These are phyloP conservation scores for Madurella mycetomatis DNA, from an alignment of 2,329 filamentous ascomycete genomes.

Conservation along the genomic window DNA sequence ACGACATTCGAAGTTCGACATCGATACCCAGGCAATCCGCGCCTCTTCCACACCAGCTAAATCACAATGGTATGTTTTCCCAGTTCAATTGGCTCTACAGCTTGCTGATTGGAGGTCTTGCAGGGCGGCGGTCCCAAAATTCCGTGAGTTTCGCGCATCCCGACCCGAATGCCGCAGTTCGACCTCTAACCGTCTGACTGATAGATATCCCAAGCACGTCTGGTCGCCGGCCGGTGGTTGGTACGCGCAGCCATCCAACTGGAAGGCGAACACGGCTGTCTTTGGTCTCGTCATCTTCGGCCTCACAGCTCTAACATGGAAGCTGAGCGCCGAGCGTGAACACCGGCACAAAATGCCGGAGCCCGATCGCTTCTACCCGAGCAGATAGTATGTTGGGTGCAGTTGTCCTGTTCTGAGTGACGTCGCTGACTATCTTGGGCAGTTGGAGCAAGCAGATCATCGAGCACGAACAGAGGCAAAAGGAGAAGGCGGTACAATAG, in stretches of 20 bases:
- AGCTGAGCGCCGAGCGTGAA: slow-evolving; percentile 69
- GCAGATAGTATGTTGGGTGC: slow-evolving; percentile 67
- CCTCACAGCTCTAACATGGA: slow-evolving; percentile 62
- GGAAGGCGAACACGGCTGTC: slow-evolving; percentile 75
- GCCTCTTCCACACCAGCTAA: slow-evolving; percentile 6
- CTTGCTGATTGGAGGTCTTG: slow-evolving; percentile 37
- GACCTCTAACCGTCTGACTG: slow-evolving; percentile 10
- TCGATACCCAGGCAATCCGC: neutral
- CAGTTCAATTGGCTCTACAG: neutral
- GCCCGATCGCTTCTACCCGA: slow-evolving; percentile 74
- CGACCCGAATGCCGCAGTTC: slow-evolving; percentile 10
- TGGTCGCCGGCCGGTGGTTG: slow-evolving; percentile 98
- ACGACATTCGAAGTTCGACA: slow-evolving; percentile 1
- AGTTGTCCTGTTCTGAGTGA: slow-evolving; percentile 17
- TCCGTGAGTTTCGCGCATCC: slow-evolving; percentile 41
- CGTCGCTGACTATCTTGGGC: neutral
- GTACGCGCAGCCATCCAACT: slow-evolving; percentile 93
- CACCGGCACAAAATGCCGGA: slow-evolving; percentile 73
- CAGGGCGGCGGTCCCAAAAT: slow-evolving; percentile 71
- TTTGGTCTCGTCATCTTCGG: slow-evolving; percentile 46
- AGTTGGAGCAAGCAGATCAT: slow-evolving; percentile 45
- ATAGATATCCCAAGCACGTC: slow-evolving; percentile 95
- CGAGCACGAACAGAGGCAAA: slow-evolving; percentile 41
- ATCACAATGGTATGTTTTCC: slow-evolving; percentile 51
- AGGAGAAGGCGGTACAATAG: slow-evolving; percentile 25